Evolutionary conservation across 257 asterid genomes (phyloP), one percentile per base, ranked within the genome.

Genomic region (Nicotiana obtusifolia): DNA sequence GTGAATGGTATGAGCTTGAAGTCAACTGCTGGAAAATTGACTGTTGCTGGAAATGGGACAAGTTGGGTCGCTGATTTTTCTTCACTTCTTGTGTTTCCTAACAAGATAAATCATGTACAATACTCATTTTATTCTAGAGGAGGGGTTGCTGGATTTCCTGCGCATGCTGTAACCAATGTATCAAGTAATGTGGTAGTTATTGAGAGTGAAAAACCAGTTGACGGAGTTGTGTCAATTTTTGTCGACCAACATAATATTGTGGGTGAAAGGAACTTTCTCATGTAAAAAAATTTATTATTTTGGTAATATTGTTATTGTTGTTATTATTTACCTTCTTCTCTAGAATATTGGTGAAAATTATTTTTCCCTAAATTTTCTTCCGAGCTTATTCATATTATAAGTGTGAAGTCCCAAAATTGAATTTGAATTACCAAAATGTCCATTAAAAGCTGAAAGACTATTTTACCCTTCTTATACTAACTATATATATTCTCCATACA

Each of bases 61-160:
- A 84, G 52, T 41, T 92, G 93, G 94, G 81, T 80, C 1, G 93
- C 91, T 20, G 90, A 92, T 88, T 90, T 92, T 52, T 84, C 86
- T 0, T 59, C 83, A 5, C 10, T 85, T 7, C 81, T 92, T 87
- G 47, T 90, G 82, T 90, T 92, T 85, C 97, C 94, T 15, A 60
- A 87, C 67, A 85, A 71, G 60, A 89, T 92, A 31, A 86, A 61
- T 54, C 91, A 90, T 71, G 30, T 90, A 11, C 88, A 82, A 15
- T 90, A 92, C 56, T 86, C 93, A 0, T 77, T 92, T 49, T 92
- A 85, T 33, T 2, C 37, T 0, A 78, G 57, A 76, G 88, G 85
- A 20, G 89, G 85, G 10, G 80, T 10, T 11, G 81, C 26, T 57
- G 91, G 86, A 73, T 87, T 89, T 85, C 84, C 90, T 16, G 81